A percentile compares a stretch with the other conserved stretches of the same genome.
These are phyloP conservation scores for Lodderomyces beijingensis DNA, from an alignment of 1,139 yeast species.

Conservation along the genomic window DNA sequence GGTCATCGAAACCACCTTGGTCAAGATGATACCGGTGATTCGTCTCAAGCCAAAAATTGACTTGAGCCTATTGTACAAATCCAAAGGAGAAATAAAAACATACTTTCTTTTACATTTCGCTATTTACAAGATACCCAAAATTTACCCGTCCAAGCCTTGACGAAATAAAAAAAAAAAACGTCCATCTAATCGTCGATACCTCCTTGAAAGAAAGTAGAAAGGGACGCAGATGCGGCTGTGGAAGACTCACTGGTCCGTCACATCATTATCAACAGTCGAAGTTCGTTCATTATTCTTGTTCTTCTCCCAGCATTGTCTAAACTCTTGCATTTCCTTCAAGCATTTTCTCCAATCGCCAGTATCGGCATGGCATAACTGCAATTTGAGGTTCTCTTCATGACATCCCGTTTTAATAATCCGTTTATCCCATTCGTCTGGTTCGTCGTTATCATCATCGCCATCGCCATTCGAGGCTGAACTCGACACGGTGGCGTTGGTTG, in stretches of 20 bases:
- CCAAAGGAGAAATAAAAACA: no score
- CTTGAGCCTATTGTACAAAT: no score
- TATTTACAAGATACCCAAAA: no score
- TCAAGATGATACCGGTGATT: no score
- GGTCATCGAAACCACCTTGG: no score
- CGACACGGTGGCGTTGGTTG: background rate
- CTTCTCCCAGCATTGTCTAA: conserved; percentile 62
- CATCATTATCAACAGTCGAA: conserved; percentile 43
- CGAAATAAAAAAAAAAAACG: no score
- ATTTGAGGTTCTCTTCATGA: conserved; percentile 58
- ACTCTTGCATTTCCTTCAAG: conserved; percentile 60
- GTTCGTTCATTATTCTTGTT: conserved; percentile 58
- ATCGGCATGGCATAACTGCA: conserved; percentile 76
- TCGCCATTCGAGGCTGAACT: background rate
- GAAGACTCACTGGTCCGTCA: no score
- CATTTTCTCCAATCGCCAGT: conserved; percentile 79
- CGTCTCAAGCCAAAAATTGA: no score
- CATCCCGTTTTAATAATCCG: conserved; percentile 74
- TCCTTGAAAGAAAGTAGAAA: no score
- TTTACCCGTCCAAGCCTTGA: no score
- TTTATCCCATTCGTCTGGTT: conserved; percentile 73
- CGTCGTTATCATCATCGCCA: conserved; percentile 38
- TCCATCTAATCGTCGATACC: no score
- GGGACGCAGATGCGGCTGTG: background rate
- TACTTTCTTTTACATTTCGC: no score